Base-by-base conservation (phyloP, 2,329 filamentous ascomycete species). In the Phialocephala subalpina region DNA sequence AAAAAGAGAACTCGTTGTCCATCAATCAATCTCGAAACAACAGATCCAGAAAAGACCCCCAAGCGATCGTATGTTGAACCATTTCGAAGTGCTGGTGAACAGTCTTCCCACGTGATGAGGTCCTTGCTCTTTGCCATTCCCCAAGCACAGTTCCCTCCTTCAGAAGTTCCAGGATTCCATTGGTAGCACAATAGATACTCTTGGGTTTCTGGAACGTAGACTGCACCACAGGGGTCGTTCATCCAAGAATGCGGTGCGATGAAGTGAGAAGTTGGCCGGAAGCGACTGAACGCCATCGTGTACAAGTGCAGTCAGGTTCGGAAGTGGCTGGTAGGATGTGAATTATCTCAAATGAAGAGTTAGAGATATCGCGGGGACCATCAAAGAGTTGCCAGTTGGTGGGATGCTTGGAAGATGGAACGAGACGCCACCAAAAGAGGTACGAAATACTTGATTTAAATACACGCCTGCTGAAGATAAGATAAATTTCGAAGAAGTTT, bases 121-220 rank as follows among this genome's bases (percentile, higher is more conserved):
- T 91, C 87, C 22, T 77, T 73, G 53, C 84, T 87, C 2, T 86
- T 90, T 3, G 87, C 87, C 72, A 90, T 87, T 18, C 88, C 88
- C 88, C 88, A 90, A 68, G 89, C 86, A 71, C 88, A 83, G 64
- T 88, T 86, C 0, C 86, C 86, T 6, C 78, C 83, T 1, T 83
- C 79, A 5, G 78, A 75, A 2, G 73, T 82, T 0, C 79, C 79
- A 1, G 84, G 83, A 60, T 85, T 84, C 83, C 82, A 87, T 73
- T 90, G 88, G 72, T 90, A 91, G 77, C 90, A 90, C 0, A 90
- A 71, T 71, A 90, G 87, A 76, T 86, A 90, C 0, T 81, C 79
- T 6, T 85, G 85, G 1, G 67, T 72, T 35, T 72, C 68, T 40
- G 70, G 70, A 14, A 72, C 60, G 56, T 66, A 72, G 14, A 70